Conservation (phyloP, 208 protist species). For the Borovskyia barvae region DNA sequence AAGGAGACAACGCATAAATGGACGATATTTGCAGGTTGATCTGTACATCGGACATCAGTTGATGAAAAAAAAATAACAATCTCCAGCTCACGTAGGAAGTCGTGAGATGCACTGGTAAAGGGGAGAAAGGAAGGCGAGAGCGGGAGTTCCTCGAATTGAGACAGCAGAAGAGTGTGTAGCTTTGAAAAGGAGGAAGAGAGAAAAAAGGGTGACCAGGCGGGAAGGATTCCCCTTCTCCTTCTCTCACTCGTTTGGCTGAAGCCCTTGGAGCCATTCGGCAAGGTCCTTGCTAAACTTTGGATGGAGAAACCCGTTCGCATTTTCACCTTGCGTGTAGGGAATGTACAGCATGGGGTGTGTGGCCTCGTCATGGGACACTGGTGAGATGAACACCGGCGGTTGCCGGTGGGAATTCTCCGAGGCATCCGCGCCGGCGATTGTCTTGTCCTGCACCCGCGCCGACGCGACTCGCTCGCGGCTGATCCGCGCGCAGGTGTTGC, state of each 20-base stretch:
- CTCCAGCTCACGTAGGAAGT: too few relatives aligned
- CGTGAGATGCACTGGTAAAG: too few relatives aligned
- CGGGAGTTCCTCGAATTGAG: too few relatives aligned
- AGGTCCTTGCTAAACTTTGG: slow-evolving; percentile 7
- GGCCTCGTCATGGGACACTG: slow-evolving; percentile 8
- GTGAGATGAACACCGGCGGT: neutral
- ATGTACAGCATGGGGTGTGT: slow-evolving; percentile 61
- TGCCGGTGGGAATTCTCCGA: neutral
- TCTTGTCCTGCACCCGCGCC: neutral
- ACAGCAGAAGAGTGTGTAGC: too few relatives aligned
- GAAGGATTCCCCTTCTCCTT: neutral
- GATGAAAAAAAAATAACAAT: too few relatives aligned
- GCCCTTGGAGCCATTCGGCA: slow-evolving; percentile 7
- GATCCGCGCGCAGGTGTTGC: slow-evolving; percentile 40
- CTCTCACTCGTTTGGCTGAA: neutral
- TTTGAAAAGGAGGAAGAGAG: slow-evolving; percentile 1
- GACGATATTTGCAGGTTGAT: too few relatives aligned
- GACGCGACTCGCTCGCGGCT: neutral
- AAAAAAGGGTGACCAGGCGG: slow-evolving; percentile 3
- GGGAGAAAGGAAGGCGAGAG: too few relatives aligned
- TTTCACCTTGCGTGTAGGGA: slow-evolving; percentile 24
- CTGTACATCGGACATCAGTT: too few relatives aligned
- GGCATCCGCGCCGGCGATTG: neutral
- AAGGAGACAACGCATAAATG: too few relatives aligned
- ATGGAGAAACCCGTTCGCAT: slow-evolving; percentile 29